phyloP scores from a whole-genome alignment of 148 eudicot species.

The Bassia scoparia region DNA sequence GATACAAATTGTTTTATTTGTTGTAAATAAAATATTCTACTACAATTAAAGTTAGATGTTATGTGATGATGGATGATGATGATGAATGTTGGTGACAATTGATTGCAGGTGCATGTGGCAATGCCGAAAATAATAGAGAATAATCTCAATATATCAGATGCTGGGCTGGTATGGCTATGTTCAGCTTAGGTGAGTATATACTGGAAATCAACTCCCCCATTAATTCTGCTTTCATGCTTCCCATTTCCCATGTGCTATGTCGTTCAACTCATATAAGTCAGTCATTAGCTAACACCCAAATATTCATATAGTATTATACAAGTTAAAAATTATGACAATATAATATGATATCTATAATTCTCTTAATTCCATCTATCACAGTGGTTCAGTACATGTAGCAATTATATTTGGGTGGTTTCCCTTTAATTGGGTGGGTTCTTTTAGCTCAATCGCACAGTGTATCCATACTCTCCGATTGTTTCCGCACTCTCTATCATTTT shows the following conservation, averaged over 20 bases:
- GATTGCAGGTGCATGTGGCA: slow-evolving; percentile 66
- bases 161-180: slow-evolving; percentile 98
- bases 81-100: slow-evolving; percentile 1
- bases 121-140: slow-evolving; percentile 64
- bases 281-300: neutral
- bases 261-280: slow-evolving; percentile 9
- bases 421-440: neutral
- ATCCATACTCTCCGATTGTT: too few relatives aligned
- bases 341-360: too few relatives aligned
- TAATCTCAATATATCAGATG: slow-evolving; percentile 78
- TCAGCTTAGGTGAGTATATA: slow-evolving; percentile 65
- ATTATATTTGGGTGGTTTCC: slow-evolving; percentile 7
- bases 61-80: neutral
- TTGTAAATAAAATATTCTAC: neutral
- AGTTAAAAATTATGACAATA: too few relatives aligned
- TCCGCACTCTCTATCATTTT: too few relatives aligned
- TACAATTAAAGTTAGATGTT: neutral
- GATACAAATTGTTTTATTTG: neutral
- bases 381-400: neutral
- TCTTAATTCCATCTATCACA: too few relatives aligned
- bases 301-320: too few relatives aligned
- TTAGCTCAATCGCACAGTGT: too few relatives aligned
- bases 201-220: neutral
- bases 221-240: slow-evolving; percentile 9
- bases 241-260: slow-evolving; percentile 32